Conservation (phyloP, 768 basidiomycete species). For the Suillus spraguei region DNA sequence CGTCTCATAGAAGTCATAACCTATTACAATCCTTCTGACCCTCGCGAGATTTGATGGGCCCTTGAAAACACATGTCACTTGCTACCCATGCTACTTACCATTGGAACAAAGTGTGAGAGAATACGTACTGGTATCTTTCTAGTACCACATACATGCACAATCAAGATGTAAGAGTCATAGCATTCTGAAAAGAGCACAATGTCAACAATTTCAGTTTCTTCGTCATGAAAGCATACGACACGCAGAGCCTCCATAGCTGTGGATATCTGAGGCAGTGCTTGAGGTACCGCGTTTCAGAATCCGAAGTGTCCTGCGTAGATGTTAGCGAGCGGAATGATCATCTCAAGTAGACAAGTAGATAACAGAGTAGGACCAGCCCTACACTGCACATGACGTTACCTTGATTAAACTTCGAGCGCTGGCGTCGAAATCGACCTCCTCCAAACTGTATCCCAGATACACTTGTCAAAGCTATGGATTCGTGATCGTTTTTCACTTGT, state of each 20-base stretch:
- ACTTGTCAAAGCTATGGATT: background rate
- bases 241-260: background rate
- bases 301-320: no score
- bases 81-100: background rate
- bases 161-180: no score
- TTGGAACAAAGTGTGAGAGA: background rate
- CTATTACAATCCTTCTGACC: background rate
- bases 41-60: background rate
- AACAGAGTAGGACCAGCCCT: background rate
- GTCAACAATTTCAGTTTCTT: background rate
- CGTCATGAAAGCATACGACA: background rate
- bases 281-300: background rate
- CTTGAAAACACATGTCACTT: background rate
- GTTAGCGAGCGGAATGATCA: background rate
- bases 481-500: background rate
- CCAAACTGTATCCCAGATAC: background rate
- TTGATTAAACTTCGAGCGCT: background rate
- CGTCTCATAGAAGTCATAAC: background rate
- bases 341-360: background rate
- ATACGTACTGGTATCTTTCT: background rate
- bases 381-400: background rate
- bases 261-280: background rate
- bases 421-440: background rate
- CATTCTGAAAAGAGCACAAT: no score
- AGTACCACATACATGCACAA: no score